Evolutionary conservation across 2,329 filamentous ascomycete genomes (phyloP).

Genomic region (Cladosporium austrohemisphaericum): DNA sequence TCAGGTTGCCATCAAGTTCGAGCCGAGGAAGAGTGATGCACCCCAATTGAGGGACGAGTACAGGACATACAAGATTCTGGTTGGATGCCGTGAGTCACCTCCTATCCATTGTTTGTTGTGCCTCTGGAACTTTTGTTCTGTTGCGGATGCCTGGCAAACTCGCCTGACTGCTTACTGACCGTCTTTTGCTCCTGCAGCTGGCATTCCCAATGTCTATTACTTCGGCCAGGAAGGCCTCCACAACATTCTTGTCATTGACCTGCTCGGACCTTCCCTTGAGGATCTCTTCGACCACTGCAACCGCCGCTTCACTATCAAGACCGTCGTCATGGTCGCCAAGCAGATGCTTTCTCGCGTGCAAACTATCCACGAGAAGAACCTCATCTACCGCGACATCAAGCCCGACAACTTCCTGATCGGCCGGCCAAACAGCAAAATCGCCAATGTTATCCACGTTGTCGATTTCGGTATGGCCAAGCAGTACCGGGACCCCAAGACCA

Average conservation of each 20-base stretch:
- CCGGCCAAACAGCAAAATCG: constrained; percentile 83
- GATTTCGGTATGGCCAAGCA: constrained; percentile 99
- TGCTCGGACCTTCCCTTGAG: constrained; percentile 90
- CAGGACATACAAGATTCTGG: constrained; percentile 97
- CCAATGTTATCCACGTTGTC: constrained; percentile 96
- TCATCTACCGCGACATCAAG: constrained; percentile 99
- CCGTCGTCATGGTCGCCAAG: constrained; percentile 97
- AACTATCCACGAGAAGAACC: constrained; percentile 96
- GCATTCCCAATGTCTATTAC: constrained; percentile 99
- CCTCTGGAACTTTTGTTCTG: neutral
- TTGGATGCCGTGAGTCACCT: constrained; percentile 85
- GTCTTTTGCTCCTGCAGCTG: constrained; percentile 57
- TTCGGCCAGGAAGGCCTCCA: constrained; percentile 97
- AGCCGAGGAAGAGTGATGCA: constrained; percentile 97
- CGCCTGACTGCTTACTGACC: constrained; percentile 2
- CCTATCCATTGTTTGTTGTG: constrained; percentile 8
- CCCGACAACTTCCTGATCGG: constrained; percentile 99
- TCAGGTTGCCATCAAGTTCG: constrained; percentile 99
- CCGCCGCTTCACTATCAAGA: constrained; percentile 92
- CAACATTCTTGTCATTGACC: constrained; percentile 97
- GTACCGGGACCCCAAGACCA: constrained; percentile 97
- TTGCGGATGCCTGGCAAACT: neutral
- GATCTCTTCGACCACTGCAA: constrained; percentile 98
- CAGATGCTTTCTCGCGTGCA: constrained; percentile 96
- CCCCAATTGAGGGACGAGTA: constrained; percentile 98